Evolutionary conservation across 2,329 filamentous ascomycete genomes (phyloP), one percentile per base, ranked within the genome.

Genomic region (Botrytis pseudocinerea): DNA sequence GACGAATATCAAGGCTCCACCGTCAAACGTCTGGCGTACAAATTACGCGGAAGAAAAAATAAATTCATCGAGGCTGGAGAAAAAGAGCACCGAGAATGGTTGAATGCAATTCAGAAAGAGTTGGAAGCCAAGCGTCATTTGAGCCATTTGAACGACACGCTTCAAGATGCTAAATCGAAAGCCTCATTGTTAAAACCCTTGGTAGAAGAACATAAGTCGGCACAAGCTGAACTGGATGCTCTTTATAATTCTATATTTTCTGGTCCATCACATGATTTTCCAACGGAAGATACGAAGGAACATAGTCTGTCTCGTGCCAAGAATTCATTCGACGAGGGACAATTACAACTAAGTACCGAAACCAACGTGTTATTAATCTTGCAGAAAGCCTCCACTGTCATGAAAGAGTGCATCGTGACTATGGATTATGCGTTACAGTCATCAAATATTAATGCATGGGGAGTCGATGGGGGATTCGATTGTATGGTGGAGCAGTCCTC

Each of bases 81-180:
- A 70, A 86, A 85, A 74, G 87, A 88, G 78, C 87, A 88, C 78
- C 80, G 81, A 60, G 87, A 88, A 74, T 89, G 88, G 77, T 83
- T 87, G 46, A 83, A 86, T 46, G 86, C 84, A 0, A 82, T 87
- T 66, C 84, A 88, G 74, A 80, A 84, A 51, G 82, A 83, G 59
- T 82, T 84, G 61, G 77, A 83, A 70, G 82, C 84, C 57, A 80
- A 82, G 2, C 60, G 70, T 40, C 60, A 51, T 28, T 25, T 71
- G 12, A 14, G 28, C 20, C 81, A 81, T 69, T 77, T 88, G 1
- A 79, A 80, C 10, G 72, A 73, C 1, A 83, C 85, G 72, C 80
- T 85, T 1, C 74, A 78, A 0, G 81, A 84, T 4, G 86, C 86
- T 80, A 28, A 74, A 76, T 25, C 81, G 80, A 7, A 80, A 79